phyloP scores from a whole-genome alignment of 768 basidiomycete genomes.

The Pleurotus cornucopiae region DNA sequence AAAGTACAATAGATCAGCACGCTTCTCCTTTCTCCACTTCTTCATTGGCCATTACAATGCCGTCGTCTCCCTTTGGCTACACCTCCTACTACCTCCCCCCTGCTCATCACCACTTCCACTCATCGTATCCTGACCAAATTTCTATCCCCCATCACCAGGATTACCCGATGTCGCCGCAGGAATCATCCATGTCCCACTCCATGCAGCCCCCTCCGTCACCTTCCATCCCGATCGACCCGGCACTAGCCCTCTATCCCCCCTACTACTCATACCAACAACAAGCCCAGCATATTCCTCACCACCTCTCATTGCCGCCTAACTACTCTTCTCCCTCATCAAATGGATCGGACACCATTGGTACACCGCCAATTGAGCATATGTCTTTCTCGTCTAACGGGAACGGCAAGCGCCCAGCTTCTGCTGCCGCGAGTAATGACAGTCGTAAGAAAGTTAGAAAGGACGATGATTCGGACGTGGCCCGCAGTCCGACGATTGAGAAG shows the following conservation, averaged over 20 bases:
- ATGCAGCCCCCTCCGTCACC: slow-evolving; percentile 57
- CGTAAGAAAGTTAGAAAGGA: slow-evolving; percentile 64
- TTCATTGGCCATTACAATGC: slow-evolving; percentile 18
- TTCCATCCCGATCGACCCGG: slow-evolving; percentile 65
- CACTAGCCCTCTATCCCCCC: slow-evolving; percentile 60
- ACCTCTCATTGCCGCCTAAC: slow-evolving; percentile 50
- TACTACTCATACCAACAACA: slow-evolving; percentile 61
- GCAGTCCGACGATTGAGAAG: slow-evolving; percentile 53
- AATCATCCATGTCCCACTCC: slow-evolving; percentile 36
- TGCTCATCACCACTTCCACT: slow-evolving; percentile 19
- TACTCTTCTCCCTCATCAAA: slow-evolving; percentile 80
- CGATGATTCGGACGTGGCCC: slow-evolving; percentile 44
- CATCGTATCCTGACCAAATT: slow-evolving; percentile 21
- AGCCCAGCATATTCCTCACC: slow-evolving; percentile 45
- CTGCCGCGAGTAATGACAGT: slow-evolving; percentile 37
- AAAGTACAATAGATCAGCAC: slow-evolving; percentile 3
- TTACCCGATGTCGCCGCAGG: slow-evolving; percentile 33
- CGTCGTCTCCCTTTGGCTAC: slow-evolving; percentile 30
- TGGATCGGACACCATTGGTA: slow-evolving; percentile 72
- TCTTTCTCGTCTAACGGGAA: slow-evolving; percentile 48
- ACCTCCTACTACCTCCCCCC: slow-evolving; percentile 28
- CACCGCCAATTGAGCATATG: slow-evolving; percentile 63
- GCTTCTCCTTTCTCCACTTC: slow-evolving; percentile 5
- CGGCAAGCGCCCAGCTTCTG: slow-evolving; percentile 64
- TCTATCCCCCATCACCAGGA: slow-evolving; percentile 26